Evolutionary conservation across 2,329 filamentous ascomycete species (phyloP), one percentile per base, ranked within the genome.

Genomic region (Cadophora gregata): DNA sequence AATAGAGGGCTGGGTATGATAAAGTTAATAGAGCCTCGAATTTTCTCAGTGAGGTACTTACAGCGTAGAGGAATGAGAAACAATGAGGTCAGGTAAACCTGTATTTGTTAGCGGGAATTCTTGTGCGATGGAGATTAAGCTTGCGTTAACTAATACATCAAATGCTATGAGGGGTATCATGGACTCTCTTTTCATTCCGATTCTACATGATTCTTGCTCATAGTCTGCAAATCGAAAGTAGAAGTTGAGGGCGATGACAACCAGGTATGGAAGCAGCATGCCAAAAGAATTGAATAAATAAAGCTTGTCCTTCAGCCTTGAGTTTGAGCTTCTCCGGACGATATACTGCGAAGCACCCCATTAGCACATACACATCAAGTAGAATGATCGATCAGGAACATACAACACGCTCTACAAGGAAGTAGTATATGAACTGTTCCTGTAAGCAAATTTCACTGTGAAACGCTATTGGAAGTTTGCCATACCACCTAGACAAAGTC

Each of bases 341-440:
- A 89, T 86, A 77, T 70, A 75, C 73, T 75, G 27, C 6, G 10
- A 10, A 29, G 42, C 16, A 3, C 6, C 14, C 8, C 31, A 27
- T 67, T 9, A 68, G 58, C 24, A 1, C 5, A 12, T 27, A 1
- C 5, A 12, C 24, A 51, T 12, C 4, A 24, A 14, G 16, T 14
- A 4, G 5, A 51, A 16, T 4, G n/a, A 12, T 16, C 12, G n/a
- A 14, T 38, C 38, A 16, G 19, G 31, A 10, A 64, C 67, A 51
- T 67, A 87, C 86, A 51, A 85, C 86, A 77, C 87, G 88, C 74
- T 90, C 88, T 0, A 88, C 86, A 2, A 90, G 79, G 73, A 90
- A 90, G 29, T 87, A 80, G 72, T 90, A 90, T n/a, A 89, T 86
- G 25, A 89, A 59, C 74, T 75, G 8, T 2, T 29, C 24, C 7